Conservation (phyloP, 2,329 filamentous ascomycete species). For the Microsporum audouinii region DNA sequence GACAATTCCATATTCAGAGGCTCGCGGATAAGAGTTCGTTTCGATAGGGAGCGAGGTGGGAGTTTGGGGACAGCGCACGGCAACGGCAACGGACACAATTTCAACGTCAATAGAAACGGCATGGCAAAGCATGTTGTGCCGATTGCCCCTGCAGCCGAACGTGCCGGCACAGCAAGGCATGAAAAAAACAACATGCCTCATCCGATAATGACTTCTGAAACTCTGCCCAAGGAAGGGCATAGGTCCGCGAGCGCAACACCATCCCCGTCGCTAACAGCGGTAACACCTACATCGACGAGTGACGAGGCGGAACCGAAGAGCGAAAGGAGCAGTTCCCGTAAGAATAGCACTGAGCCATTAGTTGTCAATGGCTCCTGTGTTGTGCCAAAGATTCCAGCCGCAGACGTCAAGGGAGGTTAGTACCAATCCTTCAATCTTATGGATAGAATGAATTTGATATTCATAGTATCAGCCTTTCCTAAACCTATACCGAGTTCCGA, state of each 20-base stretch:
- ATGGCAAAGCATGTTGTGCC: not conserved
- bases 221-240: not conserved
- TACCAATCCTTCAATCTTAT: not conserved
- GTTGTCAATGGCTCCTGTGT: conserved; percentile 27
- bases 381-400: conserved; percentile 13
- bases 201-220: not conserved
- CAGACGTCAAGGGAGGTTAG: not conserved
- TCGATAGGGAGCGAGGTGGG: conserved; percentile 20
- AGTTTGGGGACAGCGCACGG: conserved; percentile 4
- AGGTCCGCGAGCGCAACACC: not conserved
- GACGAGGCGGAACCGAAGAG: conserved; percentile 13
- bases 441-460: not conserved
- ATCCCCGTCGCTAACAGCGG: conserved; percentile 8
- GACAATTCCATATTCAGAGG: conserved; percentile 27
- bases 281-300: conserved; percentile 13
- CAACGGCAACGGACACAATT: not conserved
- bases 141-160: not conserved
- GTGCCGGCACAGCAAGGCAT: not conserved
- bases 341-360: conserved; percentile 21
- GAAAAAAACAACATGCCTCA: not conserved
- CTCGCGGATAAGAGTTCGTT: conserved; percentile 24
- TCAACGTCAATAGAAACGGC: not conserved
- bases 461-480: not conserved
- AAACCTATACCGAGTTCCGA: not conserved
- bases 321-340: conserved; percentile 6